phyloP scores from a whole-genome alignment of 345 rosid genomes.

The Streptanthus diversifolius region DNA sequence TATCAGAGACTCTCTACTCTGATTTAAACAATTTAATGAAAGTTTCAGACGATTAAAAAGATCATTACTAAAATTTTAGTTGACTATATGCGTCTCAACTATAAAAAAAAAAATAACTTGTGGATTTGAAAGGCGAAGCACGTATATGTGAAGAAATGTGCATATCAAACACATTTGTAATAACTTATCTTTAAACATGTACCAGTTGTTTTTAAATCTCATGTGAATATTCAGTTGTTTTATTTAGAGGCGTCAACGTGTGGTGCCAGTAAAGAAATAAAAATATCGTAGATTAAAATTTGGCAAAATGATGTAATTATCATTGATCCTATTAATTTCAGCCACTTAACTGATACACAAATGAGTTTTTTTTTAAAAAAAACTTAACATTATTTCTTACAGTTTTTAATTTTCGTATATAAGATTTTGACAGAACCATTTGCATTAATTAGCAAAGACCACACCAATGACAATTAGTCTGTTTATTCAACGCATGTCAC shows the following conservation, averaged over 20 bases:
- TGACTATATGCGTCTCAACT: no score
- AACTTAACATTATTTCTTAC: neutral
- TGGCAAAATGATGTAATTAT: neutral
- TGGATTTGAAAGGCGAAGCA: neutral
- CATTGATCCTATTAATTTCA: neutral
- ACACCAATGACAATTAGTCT: slow-evolving; percentile 7
- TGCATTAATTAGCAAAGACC: slow-evolving; percentile 21
- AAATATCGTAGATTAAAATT: neutral
- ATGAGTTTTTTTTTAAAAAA: neutral
- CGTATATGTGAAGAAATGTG: neutral
- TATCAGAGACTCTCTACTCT: no score
- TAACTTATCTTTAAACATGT: neutral
- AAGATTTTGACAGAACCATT: slow-evolving; percentile 1
- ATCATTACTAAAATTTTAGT: no score
- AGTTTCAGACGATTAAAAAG: no score
- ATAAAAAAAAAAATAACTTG: neutral
- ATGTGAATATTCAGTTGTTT: neutral
- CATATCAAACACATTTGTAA: neutral
- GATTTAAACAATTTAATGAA: no score
- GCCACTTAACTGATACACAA: neutral
- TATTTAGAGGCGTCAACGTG: neutral
- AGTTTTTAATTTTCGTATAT: neutral
- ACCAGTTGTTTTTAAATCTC: neutral
- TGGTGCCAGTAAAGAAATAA: neutral
- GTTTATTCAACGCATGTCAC: slow-evolving; percentile 16